Evolutionary conservation across 371 early-diverging fungal species (phyloP), one percentile per base, ranked within the genome.

Genomic region (Mucor irregularis): DNA sequence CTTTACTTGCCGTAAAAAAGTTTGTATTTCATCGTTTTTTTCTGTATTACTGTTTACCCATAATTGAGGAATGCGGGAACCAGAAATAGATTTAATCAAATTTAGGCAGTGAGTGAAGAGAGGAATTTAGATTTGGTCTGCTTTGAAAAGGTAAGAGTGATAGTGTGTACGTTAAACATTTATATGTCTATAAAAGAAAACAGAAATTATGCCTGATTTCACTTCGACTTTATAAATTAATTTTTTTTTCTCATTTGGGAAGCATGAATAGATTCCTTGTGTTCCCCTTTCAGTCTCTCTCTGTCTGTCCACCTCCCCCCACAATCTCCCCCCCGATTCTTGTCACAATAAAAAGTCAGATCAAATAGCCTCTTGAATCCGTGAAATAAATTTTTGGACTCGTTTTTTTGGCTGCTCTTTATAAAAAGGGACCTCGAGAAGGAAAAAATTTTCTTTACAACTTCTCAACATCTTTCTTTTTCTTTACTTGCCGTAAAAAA

Each of bases 41-140:
- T 16, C 4, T 37, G 24, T 26, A 26, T n/a, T n/a, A n/a, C n/a
- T n/a, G n/a, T n/a, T n/a, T n/a, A n/a, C n/a, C n/a, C n/a, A n/a
- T n/a, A n/a, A n/a, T n/a, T n/a, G n/a, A n/a, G n/a, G n/a, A n/a
- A n/a, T n/a, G n/a, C n/a, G n/a, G n/a, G n/a, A n/a, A n/a, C n/a
- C n/a, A n/a, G 4, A 25, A 22, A 25, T 19, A 31, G 14, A 38
- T 28, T 16, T 5, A 25, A 7, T 17, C 16, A 16, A 31, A 19
- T 30, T 13, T 13, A 51, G 37, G 31, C 29, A 42, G 11, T 31
- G 31, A 31, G 11, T 31, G n/a, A n/a, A 31, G 29, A 26, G 10
- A 19, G 40, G 48, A 37, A 56, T 47, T 56, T 47, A 28, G 39
- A 56, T 39, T 30, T 46, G n/a, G 30, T 38, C 48, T 16, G 48